Conservation (phyloP, 2,329 filamentous ascomycete species). For the Aureobasidium lini region DNA sequence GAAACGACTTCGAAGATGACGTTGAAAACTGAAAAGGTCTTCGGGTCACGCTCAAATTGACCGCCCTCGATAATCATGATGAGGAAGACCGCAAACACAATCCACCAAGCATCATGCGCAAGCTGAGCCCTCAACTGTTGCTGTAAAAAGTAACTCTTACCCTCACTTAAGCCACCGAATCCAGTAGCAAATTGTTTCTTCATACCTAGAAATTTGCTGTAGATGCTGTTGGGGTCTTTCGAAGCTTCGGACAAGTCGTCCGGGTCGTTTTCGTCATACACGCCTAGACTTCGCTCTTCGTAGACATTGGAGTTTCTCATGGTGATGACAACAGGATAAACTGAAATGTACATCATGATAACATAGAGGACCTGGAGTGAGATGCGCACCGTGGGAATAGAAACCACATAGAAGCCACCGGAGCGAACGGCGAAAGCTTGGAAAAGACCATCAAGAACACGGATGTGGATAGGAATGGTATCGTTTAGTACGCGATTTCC, state of each 20-base stretch:
- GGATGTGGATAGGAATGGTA: conserved; percentile 36
- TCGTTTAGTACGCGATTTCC: conserved; percentile 43
- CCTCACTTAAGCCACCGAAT: conserved; percentile 17
- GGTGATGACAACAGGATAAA: conserved; percentile 54
- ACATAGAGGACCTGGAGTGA: conserved; percentile 52
- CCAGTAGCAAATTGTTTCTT: conserved; percentile 5
- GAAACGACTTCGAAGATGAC: conserved; percentile 40
- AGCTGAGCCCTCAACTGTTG: conserved; percentile 40
- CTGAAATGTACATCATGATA: conserved; percentile 60
- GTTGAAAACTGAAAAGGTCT: conserved; percentile 36
- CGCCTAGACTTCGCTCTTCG: conserved; percentile 54
- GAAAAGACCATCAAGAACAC: conserved; percentile 51
- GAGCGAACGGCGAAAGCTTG: conserved; percentile 47
- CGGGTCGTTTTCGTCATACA: conserved; percentile 39
- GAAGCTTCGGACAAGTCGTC: not conserved
- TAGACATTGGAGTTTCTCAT: conserved; percentile 56
- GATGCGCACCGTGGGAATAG: conserved; percentile 41
- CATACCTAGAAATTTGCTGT: not conserved
- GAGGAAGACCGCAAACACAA: conserved; percentile 38
- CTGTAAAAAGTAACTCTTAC: conserved; percentile 32
- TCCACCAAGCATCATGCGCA: conserved; percentile 41
- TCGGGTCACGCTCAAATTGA: conserved; percentile 30
- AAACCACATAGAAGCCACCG: conserved; percentile 44
- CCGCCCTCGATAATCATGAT: conserved; percentile 38
- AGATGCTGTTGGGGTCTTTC: conserved; percentile 2